Percentiles rank a stretch among this genome's conserved stretches.
These are phyloP conservation scores for Trichoderma orchidacearum DNA, from an alignment of 495 filamentous ascomycete species.

Conservation along the genomic window DNA sequence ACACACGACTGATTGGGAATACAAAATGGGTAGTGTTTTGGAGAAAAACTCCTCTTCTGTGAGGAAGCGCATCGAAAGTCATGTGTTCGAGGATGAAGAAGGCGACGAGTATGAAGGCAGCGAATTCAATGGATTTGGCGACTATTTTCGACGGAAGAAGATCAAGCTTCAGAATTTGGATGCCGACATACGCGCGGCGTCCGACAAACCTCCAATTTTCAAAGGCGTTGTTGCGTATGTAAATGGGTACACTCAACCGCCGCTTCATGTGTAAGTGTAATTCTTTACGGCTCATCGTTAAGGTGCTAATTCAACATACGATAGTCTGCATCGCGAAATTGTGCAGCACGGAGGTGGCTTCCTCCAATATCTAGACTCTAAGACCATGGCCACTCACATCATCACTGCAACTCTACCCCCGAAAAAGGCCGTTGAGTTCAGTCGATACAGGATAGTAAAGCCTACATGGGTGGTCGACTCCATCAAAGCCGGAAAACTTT, in stretches of 20 bases:
- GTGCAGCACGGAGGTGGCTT: slow-evolving; percentile 87
- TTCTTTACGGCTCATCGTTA: neutral
- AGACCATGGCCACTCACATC: slow-evolving; percentile 89
- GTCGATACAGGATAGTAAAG: slow-evolving; percentile 78
- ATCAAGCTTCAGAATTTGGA: slow-evolving; percentile 92
- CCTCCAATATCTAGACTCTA: slow-evolving; percentile 86
- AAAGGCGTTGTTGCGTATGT: slow-evolving; percentile 79
- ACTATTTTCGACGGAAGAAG: slow-evolving; percentile 91
- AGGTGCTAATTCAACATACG: neutral
- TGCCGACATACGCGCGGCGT: slow-evolving; percentile 54
- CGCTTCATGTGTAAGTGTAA: slow-evolving; percentile 49
- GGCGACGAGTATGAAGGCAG: slow-evolving; percentile 88
- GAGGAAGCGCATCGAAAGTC: slow-evolving; percentile 73
- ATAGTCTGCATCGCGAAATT: slow-evolving; percentile 58
- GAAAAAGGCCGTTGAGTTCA: slow-evolving; percentile 82
- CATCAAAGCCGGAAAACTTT: slow-evolving; percentile 59
- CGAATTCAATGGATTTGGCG: slow-evolving; percentile 72
- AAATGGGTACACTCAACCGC: slow-evolving; percentile 88
- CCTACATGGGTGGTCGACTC: slow-evolving; percentile 95
- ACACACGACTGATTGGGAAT: neutral
- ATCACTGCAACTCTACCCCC: slow-evolving; percentile 81
- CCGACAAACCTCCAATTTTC: slow-evolving; percentile 73
- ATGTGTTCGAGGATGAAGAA: slow-evolving; percentile 45
- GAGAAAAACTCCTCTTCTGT: slow-evolving; percentile 62
- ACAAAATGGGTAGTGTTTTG: slow-evolving; percentile 67